These are phyloP conservation scores for Carpinus viminea DNA, from an alignment of 306 rosid species.

Conservation along the genomic window DNA sequence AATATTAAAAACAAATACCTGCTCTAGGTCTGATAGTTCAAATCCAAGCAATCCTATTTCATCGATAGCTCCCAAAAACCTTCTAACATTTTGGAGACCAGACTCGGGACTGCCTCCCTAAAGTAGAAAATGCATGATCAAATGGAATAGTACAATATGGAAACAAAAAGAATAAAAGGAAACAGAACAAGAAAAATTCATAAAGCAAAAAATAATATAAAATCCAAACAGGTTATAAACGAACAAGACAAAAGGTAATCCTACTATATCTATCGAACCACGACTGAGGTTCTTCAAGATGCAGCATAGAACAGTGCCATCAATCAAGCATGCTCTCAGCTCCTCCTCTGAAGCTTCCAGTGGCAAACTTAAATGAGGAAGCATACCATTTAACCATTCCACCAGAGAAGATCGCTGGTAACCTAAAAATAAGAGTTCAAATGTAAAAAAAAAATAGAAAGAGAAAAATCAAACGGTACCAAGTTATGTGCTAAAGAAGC, in stretches of 20 bases:
- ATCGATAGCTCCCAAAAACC: constrained; percentile 73
- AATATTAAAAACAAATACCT: constrained; percentile 47
- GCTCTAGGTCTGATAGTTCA: constrained; percentile 70
- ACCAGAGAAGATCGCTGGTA: constrained; percentile 50
- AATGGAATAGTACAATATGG: constrained; percentile 3
- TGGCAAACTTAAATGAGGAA: constrained; percentile 73
- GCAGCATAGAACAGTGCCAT: constrained; percentile 78
- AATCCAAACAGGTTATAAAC: constrained; percentile 10
- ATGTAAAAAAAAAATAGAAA: constrained; percentile 18
- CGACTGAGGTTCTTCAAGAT: constrained; percentile 72
- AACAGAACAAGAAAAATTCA: background rate
- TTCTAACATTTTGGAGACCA: constrained; percentile 39
- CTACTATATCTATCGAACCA: constrained; percentile 58
- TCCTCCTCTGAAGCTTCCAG: constrained; percentile 77
- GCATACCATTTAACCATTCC: constrained; percentile 75
- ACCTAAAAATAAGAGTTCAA: constrained; percentile 48
- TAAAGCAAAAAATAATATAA: background rate
- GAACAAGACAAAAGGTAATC: constrained; percentile 24
- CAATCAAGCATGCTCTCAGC: constrained; percentile 62
- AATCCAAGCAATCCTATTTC: constrained; percentile 81
- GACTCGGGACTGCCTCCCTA: constrained; percentile 60
- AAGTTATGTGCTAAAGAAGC: background rate
- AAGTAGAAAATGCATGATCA: constrained; percentile 25
- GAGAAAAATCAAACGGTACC: constrained; percentile 13
- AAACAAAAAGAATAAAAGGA: constrained; percentile 1